These are phyloP conservation scores for Coniosporium tulheliwenetii DNA, from an alignment of 2,329 filamentous ascomycete genomes.

Conservation along the genomic window DNA sequence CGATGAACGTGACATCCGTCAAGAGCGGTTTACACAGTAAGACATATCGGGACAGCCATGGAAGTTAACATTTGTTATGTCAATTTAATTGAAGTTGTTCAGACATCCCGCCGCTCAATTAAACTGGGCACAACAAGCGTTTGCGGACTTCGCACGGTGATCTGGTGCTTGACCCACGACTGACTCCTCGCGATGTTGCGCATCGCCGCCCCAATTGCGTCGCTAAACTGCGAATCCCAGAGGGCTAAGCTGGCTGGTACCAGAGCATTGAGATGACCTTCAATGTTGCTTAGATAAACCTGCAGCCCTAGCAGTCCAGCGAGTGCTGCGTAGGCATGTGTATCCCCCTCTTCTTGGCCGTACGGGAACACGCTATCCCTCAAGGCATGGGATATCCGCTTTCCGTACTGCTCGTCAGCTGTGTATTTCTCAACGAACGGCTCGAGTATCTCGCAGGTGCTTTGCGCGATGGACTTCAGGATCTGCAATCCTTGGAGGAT, in stretches of 20 bases:
- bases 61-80: too few species aligned
- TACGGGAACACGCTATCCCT: slow-evolving; percentile 13
- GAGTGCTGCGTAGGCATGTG: slow-evolving; percentile 11
- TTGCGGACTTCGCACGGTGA: slow-evolving; percentile 18
- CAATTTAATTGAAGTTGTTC: too few species aligned
- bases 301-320: slow-evolving; percentile 14
- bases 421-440: slow-evolving; percentile 12
- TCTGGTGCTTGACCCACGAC: slow-evolving; percentile 17
- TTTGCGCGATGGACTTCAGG: slow-evolving; percentile 11
- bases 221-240: slow-evolving; percentile 19
- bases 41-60: too few species aligned
- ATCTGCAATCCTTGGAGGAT: slow-evolving; percentile 14
- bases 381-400: slow-evolving; percentile 8
- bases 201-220: slow-evolving; percentile 10
- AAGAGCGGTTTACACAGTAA: too few species aligned
- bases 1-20: too few species aligned
- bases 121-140: slow-evolving; percentile 18
- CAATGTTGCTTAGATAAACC: slow-evolving; percentile 17
- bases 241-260: slow-evolving; percentile 16
- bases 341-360: not conserved
- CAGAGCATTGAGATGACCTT: slow-evolving; percentile 14
- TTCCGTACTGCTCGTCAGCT: slow-evolving; percentile 11
- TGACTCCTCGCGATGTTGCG: slow-evolving; percentile 12
- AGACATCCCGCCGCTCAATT: too few species aligned
- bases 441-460: slow-evolving; percentile 8